Conservation (phyloP, 352 stramenopile genomes). For the Globisporangium middletonii region DNA sequence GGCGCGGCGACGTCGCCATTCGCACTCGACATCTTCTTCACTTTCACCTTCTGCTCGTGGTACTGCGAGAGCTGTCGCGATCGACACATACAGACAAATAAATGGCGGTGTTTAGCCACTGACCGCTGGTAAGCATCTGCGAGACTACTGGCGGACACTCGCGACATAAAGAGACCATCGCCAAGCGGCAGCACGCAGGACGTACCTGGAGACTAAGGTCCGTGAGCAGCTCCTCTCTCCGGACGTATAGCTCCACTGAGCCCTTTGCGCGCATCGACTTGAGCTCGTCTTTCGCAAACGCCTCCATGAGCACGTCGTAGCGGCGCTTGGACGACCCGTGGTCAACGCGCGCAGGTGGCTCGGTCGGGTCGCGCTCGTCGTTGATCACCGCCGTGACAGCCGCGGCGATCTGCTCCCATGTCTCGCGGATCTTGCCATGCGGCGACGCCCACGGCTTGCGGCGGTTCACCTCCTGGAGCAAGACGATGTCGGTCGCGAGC, state of each 20-base stretch:
- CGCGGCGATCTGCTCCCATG: slow-evolving; percentile 12
- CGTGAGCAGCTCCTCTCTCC: slow-evolving; percentile 11
- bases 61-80: slow-evolving; percentile 8
- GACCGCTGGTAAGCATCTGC: neutral
- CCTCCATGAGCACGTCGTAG: slow-evolving; percentile 14
- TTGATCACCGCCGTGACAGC: slow-evolving; percentile 9
- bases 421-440: slow-evolving; percentile 13
- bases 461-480: slow-evolving; percentile 9
- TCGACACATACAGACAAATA: neutral
- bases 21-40: slow-evolving; percentile 5
- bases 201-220: slow-evolving; percentile 12
- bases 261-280: slow-evolving; percentile 15
- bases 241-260: slow-evolving; percentile 10
- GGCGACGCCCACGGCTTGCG: slow-evolving; percentile 10
- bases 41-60: slow-evolving; percentile 12
- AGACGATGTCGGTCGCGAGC: slow-evolving; percentile 11
- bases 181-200: neutral
- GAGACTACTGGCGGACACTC: neutral
- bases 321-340: slow-evolving; percentile 12
- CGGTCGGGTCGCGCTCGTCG: slow-evolving; percentile 8
- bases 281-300: slow-evolving; percentile 13
- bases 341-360: slow-evolving; percentile 11
- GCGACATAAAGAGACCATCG: neutral
- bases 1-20: neutral
- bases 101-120: too few species aligned